Evolutionary conservation across 805 yeast species (phyloP), one percentile per base, ranked within the genome.

Genomic region (Metahyphopichia silvanorum): DNA sequence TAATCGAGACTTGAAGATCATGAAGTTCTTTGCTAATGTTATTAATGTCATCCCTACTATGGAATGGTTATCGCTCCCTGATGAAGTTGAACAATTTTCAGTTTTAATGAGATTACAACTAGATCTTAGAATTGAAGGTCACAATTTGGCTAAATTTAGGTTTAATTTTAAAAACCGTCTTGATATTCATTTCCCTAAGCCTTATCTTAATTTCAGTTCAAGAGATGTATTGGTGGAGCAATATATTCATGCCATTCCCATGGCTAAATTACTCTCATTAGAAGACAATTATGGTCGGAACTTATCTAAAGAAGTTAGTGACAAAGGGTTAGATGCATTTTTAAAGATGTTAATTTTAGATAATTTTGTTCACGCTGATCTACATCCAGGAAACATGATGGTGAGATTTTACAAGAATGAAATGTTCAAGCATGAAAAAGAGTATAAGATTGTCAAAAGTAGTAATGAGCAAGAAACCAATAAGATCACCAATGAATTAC

Each of bases 31-130:
- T 51, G 98, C 98, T 2, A 57, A 60, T 27, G 33, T 71, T 1
- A 74, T 93, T 32, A 80, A 89, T 47, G 47, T 53, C 5, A 63
- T 93, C 5, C 99, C 99, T 4, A 87, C 95, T 0, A 86, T 93
- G 95, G 97, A 93, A 53, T 93, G 99, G 99, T 67, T 93, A 4
- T 86, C 96, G 3, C 63, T 93, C 29, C 98, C 98, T 0, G 91
- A 82, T 39, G 98, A 93, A 55, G 98, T 91, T 2, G 84, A 80
- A 26, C 93, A 89, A 49, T 93, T 93, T 53, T 74, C 86, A 1
- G 64, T 77, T 1, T 71, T 93, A 64, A 91, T 93, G 98, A 77
- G 79, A 24, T 56, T 86, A 31, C 99, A 93, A 57, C 63, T 93
- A 36, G 98, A 93, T 59, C 61, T 93, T 37, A 67, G 97, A 42